Evolutionary conservation across 1,139 yeast genomes (phyloP).

Genomic region (Pichia sp.): DNA sequence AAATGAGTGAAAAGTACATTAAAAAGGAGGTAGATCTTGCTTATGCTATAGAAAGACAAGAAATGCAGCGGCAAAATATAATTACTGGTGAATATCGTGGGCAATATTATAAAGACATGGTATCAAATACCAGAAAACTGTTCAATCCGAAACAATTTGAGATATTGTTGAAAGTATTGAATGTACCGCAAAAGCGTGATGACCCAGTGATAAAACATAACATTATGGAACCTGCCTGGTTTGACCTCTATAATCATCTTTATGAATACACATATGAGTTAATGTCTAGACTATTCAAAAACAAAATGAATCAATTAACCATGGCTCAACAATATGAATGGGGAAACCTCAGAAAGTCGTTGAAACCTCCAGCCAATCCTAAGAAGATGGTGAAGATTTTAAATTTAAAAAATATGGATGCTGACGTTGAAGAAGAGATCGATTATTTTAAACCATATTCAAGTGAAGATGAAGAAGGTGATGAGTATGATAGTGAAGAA

Average conservation of each 20-base stretch:
- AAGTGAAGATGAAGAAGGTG: constrained; percentile 13
- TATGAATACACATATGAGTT: constrained; percentile 5
- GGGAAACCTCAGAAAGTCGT: constrained; percentile 1
- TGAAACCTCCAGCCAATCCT: constrained; percentile 4
- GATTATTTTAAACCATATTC: constrained; percentile 13
- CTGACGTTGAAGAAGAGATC: constrained; percentile 2
- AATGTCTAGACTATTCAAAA: constrained; percentile 4
- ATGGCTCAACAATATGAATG: constrained; percentile 6
- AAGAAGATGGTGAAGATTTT: constrained; percentile 5
- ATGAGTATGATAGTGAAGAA: constrained; percentile 14
- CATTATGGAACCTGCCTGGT: constrained; percentile 4
- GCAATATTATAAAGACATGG: neutral
- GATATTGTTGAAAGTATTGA: neutral
- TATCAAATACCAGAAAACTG: neutral
- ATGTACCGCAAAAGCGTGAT: neutral
- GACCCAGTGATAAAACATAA: too few species aligned
- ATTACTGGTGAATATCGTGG: constrained; percentile 7
- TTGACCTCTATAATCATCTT: constrained; percentile 4
- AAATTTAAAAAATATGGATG: constrained; percentile 3
- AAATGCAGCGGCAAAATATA: too few species aligned
- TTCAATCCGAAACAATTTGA: constrained; percentile 1
- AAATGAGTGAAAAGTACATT: constrained; percentile 49
- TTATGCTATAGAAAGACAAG: constrained; percentile 6
- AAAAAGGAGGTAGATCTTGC: constrained; percentile 43
- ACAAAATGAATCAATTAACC: constrained; percentile 8